These are phyloP conservation scores for Sporothrix humicola DNA, from an alignment of 2,329 filamentous ascomycete species.

Conservation along the genomic window DNA sequence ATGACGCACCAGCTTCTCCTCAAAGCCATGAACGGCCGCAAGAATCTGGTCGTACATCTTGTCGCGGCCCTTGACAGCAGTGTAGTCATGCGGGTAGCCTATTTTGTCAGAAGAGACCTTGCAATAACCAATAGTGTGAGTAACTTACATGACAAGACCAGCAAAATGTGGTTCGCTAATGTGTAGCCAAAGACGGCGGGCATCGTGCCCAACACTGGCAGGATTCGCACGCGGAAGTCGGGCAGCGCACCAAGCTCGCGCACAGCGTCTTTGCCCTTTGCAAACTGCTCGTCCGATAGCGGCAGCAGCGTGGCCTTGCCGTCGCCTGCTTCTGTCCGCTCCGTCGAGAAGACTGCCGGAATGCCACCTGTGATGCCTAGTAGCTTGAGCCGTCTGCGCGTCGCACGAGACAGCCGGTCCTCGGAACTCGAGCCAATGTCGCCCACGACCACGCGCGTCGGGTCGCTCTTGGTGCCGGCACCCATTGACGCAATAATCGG, in stretches of 20 bases:
- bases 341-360: slow-evolving; percentile 89
- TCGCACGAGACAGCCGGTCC: slow-evolving; percentile 85
- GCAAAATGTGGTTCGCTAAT: slow-evolving; percentile 89
- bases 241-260: slow-evolving; percentile 86
- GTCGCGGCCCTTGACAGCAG: slow-evolving; percentile 79
- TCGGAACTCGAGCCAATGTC: slow-evolving; percentile 89
- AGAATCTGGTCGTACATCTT: slow-evolving; percentile 91
- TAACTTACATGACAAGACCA: slow-evolving; percentile 65
- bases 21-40: slow-evolving; percentile 73
- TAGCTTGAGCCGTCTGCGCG: slow-evolving; percentile 76
- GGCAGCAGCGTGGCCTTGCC: slow-evolving; percentile 91
- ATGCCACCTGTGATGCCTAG: slow-evolving; percentile 83
- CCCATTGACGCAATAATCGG: slow-evolving; percentile 95
- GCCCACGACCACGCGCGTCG: slow-evolving; percentile 83
- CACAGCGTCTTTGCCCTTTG: slow-evolving; percentile 74
- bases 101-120: slow-evolving; percentile 40
- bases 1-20: slow-evolving; percentile 72
- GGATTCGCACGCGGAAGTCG: slow-evolving; percentile 91
- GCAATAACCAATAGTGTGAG: neutral
- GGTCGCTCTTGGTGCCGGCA: slow-evolving; percentile 88
- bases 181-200: slow-evolving; percentile 94
- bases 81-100: slow-evolving; percentile 85
- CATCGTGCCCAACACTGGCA: slow-evolving; percentile 96
- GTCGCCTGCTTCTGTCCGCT: slow-evolving; percentile 70
- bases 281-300: slow-evolving; percentile 83